phyloP scores from a whole-genome alignment of 2,329 filamentous ascomycete species.

The Escovopsis sp. region DNA sequence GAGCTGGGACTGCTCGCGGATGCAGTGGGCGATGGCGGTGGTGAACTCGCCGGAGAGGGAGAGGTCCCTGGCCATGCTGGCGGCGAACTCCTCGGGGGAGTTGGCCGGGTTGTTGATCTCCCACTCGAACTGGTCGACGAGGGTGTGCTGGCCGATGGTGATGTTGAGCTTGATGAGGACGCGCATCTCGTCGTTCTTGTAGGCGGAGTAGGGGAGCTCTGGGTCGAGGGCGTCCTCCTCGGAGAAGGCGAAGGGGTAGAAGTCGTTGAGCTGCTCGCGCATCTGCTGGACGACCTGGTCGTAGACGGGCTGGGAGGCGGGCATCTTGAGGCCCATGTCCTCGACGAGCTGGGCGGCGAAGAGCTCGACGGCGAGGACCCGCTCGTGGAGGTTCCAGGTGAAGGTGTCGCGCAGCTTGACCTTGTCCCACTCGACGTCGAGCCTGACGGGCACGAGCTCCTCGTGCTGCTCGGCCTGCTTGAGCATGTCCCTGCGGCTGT shows the following conservation, averaged over 20 bases:
- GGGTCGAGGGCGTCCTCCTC: constrained; percentile 85
- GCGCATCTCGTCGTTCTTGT: constrained; percentile 99
- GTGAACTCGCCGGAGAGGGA: constrained; percentile 91
- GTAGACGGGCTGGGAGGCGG: constrained; percentile 48
- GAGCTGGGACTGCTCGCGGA: constrained; percentile 87
- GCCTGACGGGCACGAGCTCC: constrained; percentile 75
- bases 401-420: constrained; percentile 93
- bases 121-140: constrained; percentile 98
- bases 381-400: constrained; percentile 95
- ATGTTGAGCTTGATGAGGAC: constrained; percentile 93
- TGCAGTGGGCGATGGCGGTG: constrained; percentile 94
- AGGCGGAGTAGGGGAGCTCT: constrained; percentile 77
- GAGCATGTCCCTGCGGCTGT: constrained; percentile 65
- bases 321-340: constrained; percentile 68
- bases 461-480: constrained; percentile 83
- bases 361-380: constrained; percentile 60
- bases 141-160: constrained; percentile 84
- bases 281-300: constrained; percentile 54
- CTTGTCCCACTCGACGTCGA: constrained; percentile 94
- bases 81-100: constrained; percentile 86
- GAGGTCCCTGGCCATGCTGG: constrained; percentile 76
- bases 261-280: constrained; percentile 81
- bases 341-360: constrained; percentile 86
- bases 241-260: constrained; percentile 80
- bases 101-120: constrained; percentile 93